Base-by-base conservation (phyloP, 1,284 basidiomycete genomes). In the Sparassis latifolia region DNA sequence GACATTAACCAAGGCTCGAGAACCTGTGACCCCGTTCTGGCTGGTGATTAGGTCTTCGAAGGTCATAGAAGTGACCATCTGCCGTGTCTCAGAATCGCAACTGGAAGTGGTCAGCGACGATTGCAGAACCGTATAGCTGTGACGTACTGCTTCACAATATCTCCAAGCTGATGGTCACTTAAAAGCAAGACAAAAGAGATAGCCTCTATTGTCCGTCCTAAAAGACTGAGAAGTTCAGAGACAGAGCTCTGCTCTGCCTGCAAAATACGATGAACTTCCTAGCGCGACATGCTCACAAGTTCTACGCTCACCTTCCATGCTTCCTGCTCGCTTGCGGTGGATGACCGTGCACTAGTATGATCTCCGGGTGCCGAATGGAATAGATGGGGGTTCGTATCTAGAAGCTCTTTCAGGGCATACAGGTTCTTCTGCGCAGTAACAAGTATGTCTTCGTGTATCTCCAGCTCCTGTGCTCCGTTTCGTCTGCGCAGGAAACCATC, bases 161-260 rank as follows among this genome's bases (percentile, higher is more conserved):
- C 89, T n/a, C 86, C 82, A 30, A 98, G 74, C 55, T 84, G 83
- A 70, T 97, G 96, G 66, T 99, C 97, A 58, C 83, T 89, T 38
- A 99, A 74, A 29, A 99, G 80, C 30, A 98, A 77, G 45, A 98
- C 76, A 67, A 99, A 99, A 1, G 92, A 92, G 54, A 98, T 84
- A 0, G 92, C 92, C 69, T 97, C 94, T 45, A 96, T 88, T 3
- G 89, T 84, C 62, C 92, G 82, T 28, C 79, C 82, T 42, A 97
- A 73, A 40, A 99, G 77, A 28, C 77, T 70, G 42, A 84, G 74
- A 4, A 97, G 69, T 57, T 89, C 82, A 32, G 76, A 73, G 27
- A 93, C 84, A 10, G 91, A 93, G 46, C 72, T 77, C 64, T 92
- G 88, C 65, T 97, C 94, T 4, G 81, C 85, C 83, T 89, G 54